Conservation (phyloP, 164 flowering plant genomes). For the Vitis rotundifolia region DNA sequence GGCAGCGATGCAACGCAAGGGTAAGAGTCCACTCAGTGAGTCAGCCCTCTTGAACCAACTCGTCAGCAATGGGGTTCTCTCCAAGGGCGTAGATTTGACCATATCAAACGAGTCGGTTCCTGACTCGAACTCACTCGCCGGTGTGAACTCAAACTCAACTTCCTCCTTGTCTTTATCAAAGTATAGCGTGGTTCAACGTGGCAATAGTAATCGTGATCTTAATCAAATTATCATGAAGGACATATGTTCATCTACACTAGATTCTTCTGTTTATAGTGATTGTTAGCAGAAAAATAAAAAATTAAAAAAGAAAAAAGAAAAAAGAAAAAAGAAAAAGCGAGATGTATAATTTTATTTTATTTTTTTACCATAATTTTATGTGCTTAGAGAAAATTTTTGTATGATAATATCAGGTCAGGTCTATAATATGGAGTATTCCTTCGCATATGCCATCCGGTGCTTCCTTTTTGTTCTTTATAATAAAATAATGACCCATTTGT, state of each 20-base stretch:
- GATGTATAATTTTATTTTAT: neutral
- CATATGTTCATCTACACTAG: constrained; percentile 52
- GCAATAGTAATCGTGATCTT: constrained; percentile 31
- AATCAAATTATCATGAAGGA: constrained; percentile 32
- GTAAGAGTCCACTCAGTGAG: constrained; percentile 53
- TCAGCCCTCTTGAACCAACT: constrained; percentile 63
- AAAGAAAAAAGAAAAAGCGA: neutral
- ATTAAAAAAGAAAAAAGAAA: neutral
- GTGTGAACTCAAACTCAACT: constrained; percentile 14
- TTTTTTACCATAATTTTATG: neutral
- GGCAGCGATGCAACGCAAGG: constrained; percentile 52
- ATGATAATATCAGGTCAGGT: no score
- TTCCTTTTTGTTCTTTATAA: no score
- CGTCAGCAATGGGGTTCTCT: constrained; percentile 38
- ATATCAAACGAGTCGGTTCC: constrained; percentile 40
- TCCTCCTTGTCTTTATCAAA: constrained; percentile 8
- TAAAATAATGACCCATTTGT: no score
- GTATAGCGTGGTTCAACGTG: constrained; percentile 27
- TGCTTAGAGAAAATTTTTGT: no score
- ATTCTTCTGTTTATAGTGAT: constrained; percentile 69
- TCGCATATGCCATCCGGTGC: no score
- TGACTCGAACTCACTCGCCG: constrained; percentile 35
- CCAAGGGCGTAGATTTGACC: constrained; percentile 44
- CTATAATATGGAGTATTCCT: no score
- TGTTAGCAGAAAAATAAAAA: constrained; percentile 30